Conservation (phyloP, 768 basidiomycete species). For the Boletus tylopilopsis region DNA sequence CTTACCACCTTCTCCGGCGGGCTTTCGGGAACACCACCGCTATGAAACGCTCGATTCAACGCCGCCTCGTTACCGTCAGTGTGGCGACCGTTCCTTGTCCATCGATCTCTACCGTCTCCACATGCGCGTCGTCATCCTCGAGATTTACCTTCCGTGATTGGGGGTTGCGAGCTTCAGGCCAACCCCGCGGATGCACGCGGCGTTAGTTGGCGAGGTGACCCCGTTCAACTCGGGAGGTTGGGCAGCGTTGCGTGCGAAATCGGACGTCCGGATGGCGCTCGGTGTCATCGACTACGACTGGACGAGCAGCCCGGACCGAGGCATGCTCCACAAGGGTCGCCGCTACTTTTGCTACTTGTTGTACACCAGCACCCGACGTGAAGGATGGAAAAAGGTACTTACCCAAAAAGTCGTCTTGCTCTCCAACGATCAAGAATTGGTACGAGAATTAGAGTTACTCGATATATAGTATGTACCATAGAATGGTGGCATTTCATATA, state of each 20-base stretch:
- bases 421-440: conserved; percentile 3
- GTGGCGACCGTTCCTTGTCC: conserved; percentile 19
- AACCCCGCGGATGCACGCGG: not conserved
- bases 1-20: conserved; percentile 12
- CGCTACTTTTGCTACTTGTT: conserved; percentile 20
- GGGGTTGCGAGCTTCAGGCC: not conserved
- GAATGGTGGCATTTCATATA: no score
- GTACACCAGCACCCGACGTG: not conserved
- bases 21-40: conserved; percentile 6
- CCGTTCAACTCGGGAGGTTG: not conserved
- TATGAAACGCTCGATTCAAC: conserved; percentile 2
- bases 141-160: not conserved
- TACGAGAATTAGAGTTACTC: conserved; percentile 4
- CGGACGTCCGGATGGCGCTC: conserved; percentile 8
- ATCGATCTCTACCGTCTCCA: conserved; percentile 1
- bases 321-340: conserved; percentile 1
- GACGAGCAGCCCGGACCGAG: conserved; percentile 10
- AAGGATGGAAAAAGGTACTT: conserved; percentile 8
- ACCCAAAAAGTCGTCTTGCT: conserved; percentile 20
- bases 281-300: conserved; percentile 22
- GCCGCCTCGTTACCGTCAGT: conserved; percentile 16
- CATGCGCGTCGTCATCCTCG: conserved; percentile 10
- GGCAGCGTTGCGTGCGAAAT: no score
- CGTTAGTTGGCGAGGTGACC: conserved; percentile 5
- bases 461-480: not conserved